Evolutionary conservation across 805 yeast genomes (phyloP), one percentile per base, ranked within the genome.

Genomic region (Spathaspora arborariae): DNA sequence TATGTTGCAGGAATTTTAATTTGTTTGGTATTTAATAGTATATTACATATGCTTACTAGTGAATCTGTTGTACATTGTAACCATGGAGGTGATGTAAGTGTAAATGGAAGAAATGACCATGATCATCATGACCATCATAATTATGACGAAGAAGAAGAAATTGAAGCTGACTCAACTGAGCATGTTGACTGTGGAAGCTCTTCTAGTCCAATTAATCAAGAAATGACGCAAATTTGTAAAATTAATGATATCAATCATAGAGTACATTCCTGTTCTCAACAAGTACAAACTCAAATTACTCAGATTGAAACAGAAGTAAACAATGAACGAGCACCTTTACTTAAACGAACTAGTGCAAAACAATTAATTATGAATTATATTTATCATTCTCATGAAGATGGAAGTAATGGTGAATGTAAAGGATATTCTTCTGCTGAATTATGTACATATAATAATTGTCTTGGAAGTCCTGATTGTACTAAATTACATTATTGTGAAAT

Each of bases 1-100:
- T 76, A 77, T 52, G 70, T 80, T 3, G 56, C 67, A 1, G 98
- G 99, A 2, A 77, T 85, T 2, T 39, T 68, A 1, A 51, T 80
- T 1, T 88, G 96, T 58, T 62, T 80, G 1, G 49, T 64, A 1
- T 66, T 92, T 46, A 91, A 90, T 62, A 60, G 70, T 21, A 33
- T 84, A 1, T 80, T 94, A 4, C 97, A 91, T 63, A 62, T 80
- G 30, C 63, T 82, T 44, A 88, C 97, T 0, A 80, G 92, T 43
- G 88, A 88, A 60, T 82, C 91, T 26, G 78, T 91, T 27, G 86
- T 91, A 0, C 97, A 90, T 59, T 90, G 97, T 64, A 85, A 81
- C 13, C 96, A 90, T 56, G 63, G 56, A n/a, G 70, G 60, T 13
- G 63, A 60, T 11, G 63, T 22, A 3, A 40, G 42, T n/a, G 60